These are phyloP conservation scores for Patellifolia procumbens DNA, from an alignment of 179 eudicot genomes.

Conservation along the genomic window DNA sequence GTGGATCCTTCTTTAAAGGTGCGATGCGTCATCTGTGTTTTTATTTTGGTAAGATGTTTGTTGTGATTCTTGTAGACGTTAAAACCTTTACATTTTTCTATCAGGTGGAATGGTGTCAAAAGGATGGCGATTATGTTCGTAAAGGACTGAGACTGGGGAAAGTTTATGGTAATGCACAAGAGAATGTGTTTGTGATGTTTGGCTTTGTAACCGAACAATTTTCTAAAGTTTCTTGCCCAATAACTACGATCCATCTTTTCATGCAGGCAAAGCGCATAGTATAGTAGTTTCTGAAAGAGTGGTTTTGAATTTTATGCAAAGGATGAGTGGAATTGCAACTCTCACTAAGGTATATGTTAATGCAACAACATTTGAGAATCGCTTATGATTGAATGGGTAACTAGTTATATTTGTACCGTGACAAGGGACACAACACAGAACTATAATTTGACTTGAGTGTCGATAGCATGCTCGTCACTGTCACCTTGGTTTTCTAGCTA, in stretches of 20 bases:
- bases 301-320: constrained; percentile 93
- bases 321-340: constrained; percentile 99
- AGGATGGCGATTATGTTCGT: constrained; percentile 77
- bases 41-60: background rate
- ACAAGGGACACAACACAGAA: background rate
- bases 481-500: too few relatives aligned
- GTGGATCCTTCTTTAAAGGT: constrained; percentile 93
- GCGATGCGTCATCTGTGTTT: constrained; percentile 7
- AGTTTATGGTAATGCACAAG: constrained; percentile 66
- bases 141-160: constrained; percentile 86
- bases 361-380: background rate
- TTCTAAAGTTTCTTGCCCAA: background rate
- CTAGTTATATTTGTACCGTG: background rate
- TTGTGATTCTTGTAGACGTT: constrained; percentile 18
- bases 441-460: too few relatives aligned
- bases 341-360: constrained; percentile 72
- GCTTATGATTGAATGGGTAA: too few relatives aligned
- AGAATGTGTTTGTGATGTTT: background rate
- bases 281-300: constrained; percentile 92
- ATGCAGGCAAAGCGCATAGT: constrained; percentile 81
- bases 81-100: constrained; percentile 20
- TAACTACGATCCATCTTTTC: constrained; percentile 11
- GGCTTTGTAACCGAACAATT: background rate
- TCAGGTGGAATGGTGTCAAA: constrained; percentile 85
- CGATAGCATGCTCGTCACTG: background rate